These are phyloP conservation scores for Leccinum truebloodii DNA, from an alignment of 768 basidiomycete genomes.

Conservation along the genomic window DNA sequence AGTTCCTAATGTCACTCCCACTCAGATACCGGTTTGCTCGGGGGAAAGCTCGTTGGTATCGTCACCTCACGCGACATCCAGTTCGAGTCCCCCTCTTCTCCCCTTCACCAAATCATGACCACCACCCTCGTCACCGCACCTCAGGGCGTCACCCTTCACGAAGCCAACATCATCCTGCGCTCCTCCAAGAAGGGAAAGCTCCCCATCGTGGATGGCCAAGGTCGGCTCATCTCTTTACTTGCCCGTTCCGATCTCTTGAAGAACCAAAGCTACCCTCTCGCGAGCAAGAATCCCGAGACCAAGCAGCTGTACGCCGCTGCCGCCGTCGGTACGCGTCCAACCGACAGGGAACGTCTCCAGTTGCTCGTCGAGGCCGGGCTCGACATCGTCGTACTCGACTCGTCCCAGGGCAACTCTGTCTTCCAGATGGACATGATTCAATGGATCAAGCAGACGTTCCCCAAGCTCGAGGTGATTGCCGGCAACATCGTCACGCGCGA, in stretches of 20 bases:
- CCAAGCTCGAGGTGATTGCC: slow-evolving; percentile 88
- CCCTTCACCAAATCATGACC: slow-evolving; percentile 88
- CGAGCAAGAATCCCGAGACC: slow-evolving; percentile 84
- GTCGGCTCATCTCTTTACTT: slow-evolving; percentile 77
- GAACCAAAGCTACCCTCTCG: slow-evolving; percentile 94
- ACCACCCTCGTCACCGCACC: slow-evolving; percentile 82
- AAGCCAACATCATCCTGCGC: slow-evolving; percentile 94
- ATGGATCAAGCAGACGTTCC: slow-evolving; percentile 88
- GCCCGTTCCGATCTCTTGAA: slow-evolving; percentile 97
- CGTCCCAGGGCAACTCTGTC: slow-evolving; percentile 93
- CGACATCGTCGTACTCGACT: slow-evolving; percentile 93
- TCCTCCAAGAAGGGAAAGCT: slow-evolving; percentile 98
- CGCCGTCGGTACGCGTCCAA: slow-evolving; percentile 89
- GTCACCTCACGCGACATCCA: slow-evolving; percentile 96
- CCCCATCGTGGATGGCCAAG: slow-evolving; percentile 71
- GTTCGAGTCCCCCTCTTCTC: slow-evolving; percentile 69
- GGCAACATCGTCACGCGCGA: slow-evolving; percentile 98
- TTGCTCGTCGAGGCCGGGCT: slow-evolving; percentile 92
- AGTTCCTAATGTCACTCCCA: slow-evolving; percentile 20
- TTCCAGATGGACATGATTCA: slow-evolving; percentile 94
- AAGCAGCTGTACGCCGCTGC: slow-evolving; percentile 98
- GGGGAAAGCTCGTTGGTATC: slow-evolving; percentile 93
- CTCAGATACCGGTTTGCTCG: slow-evolving; percentile 81
- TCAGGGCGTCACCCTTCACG: slow-evolving; percentile 83
- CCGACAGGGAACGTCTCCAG: slow-evolving; percentile 80